A percentile compares a stretch with the other conserved stretches of the same genome.
phyloP scores from a whole-genome alignment of 1,284 basidiomycete species.

The Neonothopanus nambi region DNA sequence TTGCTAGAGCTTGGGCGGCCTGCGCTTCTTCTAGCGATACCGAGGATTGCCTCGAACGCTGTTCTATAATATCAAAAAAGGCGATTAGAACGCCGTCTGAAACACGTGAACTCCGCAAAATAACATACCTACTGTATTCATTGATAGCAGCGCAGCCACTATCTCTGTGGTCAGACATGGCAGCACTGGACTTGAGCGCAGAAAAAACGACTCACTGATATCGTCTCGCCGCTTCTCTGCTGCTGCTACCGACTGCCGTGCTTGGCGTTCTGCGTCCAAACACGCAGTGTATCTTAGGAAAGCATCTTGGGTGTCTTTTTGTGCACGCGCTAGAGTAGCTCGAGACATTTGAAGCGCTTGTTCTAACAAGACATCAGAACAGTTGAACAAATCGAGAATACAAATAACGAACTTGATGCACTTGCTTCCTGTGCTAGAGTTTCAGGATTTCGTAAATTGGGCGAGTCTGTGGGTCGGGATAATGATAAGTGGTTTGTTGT shows the following conservation, averaged over 20 bases:
- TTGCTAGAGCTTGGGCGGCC: conserved; percentile 33
- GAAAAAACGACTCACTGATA: conserved; percentile 48
- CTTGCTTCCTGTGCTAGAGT: conserved; percentile 22
- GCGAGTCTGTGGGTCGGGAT: conserved; percentile 18
- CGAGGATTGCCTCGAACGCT: conserved; percentile 46
- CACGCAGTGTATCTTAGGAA: conserved; percentile 68
- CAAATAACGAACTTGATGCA: conserved; percentile 39
- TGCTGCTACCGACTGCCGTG: conserved; percentile 58
- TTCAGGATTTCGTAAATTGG: conserved; percentile 18
- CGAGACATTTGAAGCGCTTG: conserved; percentile 48
- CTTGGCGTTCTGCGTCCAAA: conserved; percentile 65
- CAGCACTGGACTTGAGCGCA: neutral
- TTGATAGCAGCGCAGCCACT: conserved; percentile 55
- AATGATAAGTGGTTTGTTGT: conserved; percentile 4
- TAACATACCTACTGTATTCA: conserved; percentile 40
- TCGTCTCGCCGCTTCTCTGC: conserved; percentile 72
- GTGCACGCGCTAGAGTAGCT: conserved; percentile 51
- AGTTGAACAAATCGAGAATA: conserved; percentile 3
- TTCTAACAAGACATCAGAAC: conserved; percentile 30
- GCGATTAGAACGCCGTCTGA: conserved; percentile 11
- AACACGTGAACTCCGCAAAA: conserved; percentile 2
- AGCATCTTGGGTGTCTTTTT: conserved; percentile 70
- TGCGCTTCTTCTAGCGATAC: conserved; percentile 44
- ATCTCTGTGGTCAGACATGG: conserved; percentile 15
- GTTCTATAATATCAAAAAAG: conserved; percentile 24